Conservation (phyloP, 345 rosid species). For the Excoecaria cochinchinensis region DNA sequence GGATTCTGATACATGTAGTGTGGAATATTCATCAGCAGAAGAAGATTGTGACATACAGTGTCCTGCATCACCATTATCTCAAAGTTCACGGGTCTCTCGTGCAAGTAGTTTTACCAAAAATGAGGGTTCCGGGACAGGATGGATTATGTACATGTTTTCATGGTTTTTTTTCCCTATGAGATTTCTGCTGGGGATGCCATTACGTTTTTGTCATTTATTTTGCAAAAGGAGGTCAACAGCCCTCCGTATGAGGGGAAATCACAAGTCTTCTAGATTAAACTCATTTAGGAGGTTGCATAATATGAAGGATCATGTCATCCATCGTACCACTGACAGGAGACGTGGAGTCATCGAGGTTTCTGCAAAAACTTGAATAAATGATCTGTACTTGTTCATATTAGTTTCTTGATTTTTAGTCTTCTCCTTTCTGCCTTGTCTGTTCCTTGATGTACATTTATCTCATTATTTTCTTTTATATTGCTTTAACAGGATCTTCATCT, state of each 20-base stretch:
- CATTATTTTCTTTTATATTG: slow-evolving; percentile 12
- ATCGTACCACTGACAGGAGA: slow-evolving; percentile 77
- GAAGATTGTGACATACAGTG: slow-evolving; percentile 55
- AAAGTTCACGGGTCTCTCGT: slow-evolving; percentile 65
- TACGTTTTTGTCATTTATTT: slow-evolving; percentile 39
- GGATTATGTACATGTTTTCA: slow-evolving; percentile 50
- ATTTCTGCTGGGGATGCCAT: slow-evolving; percentile 55
- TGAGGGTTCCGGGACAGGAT: slow-evolving; percentile 44
- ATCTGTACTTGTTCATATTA: slow-evolving; percentile 1
- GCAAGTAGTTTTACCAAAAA: slow-evolving; percentile 39
- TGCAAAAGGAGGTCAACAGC: slow-evolving; percentile 34
- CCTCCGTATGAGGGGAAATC: slow-evolving; percentile 33
- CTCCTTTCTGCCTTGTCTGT: neutral
- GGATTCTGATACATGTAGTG: slow-evolving; percentile 72
- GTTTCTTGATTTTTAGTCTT: slow-evolving; percentile 4
- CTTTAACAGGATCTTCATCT: slow-evolving; percentile 84
- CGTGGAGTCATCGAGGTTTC: slow-evolving; percentile 96
- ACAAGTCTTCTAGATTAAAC: slow-evolving; percentile 34
- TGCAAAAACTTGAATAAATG: slow-evolving; percentile 15
- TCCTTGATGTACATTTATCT: slow-evolving; percentile 6
- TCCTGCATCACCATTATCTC: slow-evolving; percentile 73
- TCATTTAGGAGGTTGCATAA: slow-evolving; percentile 43
- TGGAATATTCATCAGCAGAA: slow-evolving; percentile 75
- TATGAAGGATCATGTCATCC: slow-evolving; percentile 64
- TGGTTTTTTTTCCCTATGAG: slow-evolving; percentile 68